Percentiles rank a stretch among this genome's conserved stretches.
These are phyloP conservation scores for Paramecium bursaria DNA, from an alignment of 73 alveolate genomes.

Conservation along the genomic window DNA sequence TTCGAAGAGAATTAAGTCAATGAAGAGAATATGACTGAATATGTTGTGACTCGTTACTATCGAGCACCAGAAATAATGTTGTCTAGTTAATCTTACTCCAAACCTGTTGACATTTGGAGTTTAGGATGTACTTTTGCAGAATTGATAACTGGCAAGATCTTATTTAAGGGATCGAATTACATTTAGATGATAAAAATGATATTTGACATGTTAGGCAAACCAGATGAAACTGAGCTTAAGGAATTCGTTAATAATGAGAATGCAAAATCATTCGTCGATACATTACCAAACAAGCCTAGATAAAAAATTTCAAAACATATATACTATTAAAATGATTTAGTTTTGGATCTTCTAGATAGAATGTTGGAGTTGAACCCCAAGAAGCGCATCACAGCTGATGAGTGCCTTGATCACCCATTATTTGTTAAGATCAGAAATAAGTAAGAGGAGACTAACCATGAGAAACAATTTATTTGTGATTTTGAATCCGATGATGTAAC, in stretches of 20 bases:
- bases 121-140: slow-evolving; percentile 90
- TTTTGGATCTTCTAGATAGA: slow-evolving; percentile 55
- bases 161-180: slow-evolving; percentile 79
- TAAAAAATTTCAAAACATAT: slow-evolving; percentile 39
- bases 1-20: slow-evolving; percentile 64
- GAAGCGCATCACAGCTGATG: slow-evolving; percentile 66
- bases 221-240: slow-evolving; percentile 62
- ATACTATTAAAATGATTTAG: slow-evolving; percentile 44
- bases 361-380: slow-evolving; percentile 66
- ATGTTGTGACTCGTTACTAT: slow-evolving; percentile 82
- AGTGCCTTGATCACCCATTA: too few species aligned
- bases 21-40: slow-evolving; percentile 74
- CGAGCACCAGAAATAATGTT: slow-evolving; percentile 87
- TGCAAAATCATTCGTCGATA: slow-evolving; percentile 58
- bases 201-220: slow-evolving; percentile 65
- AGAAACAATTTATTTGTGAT: too few species aligned
- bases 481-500: too few species aligned
- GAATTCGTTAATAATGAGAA: slow-evolving; percentile 51
- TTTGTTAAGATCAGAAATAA: too few species aligned
- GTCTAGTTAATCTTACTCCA: slow-evolving; percentile 73
- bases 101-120: slow-evolving; percentile 82
- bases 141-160: slow-evolving; percentile 72
- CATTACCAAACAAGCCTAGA: slow-evolving; percentile 60
- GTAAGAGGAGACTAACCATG: too few species aligned
- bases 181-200: slow-evolving; percentile 76